Base-by-base conservation (phyloP, 495 filamentous ascomycete species). In the Neurospora hispaniola region DNA sequence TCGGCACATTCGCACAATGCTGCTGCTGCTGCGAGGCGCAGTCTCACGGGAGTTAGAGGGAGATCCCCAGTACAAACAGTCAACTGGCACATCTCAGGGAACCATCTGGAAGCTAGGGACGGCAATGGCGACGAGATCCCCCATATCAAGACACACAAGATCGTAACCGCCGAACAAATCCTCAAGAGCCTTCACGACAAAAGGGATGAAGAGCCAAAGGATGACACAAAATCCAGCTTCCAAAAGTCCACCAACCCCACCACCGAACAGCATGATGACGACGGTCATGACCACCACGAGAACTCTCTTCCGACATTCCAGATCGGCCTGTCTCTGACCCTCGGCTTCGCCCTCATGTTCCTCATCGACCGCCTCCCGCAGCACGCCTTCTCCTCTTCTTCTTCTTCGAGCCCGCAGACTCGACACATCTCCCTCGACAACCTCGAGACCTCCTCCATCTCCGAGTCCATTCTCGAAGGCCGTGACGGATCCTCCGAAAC, bases 271-370 rank as follows among this genome's bases (percentile, higher is more conserved):
- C 75, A 70, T 43, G 75, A 75, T 35, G 70, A 69, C 38, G 75
- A 75, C 4, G 69, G n/a, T n/a, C n/a, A 76, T n/a, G 73, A 70
- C 20, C 73, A 77, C 66, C 73, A 77, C 59, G 75, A 79, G 18
- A 75, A 84, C 23, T 84, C 85, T 42, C 79, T 87, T 6, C 82
- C 86, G 23, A 88, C 86, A 0, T 87, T 88, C 73, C 85, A 87
- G 72, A 92, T 98, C 70, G 96, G 96, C 14, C 83, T 98, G 70
- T 91, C 95, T 1, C 83, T 99, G 16, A 89, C 97, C 73, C 84
- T 92, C 27, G 96, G 96, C 12, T 99, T 99, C 82, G 90, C 97
- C 73, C 85, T 99, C 72, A 99, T 99, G 96, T 98, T 96, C 80
- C 89, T 99, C 12, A 91, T 99, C 80, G 96, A 98, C 80, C 92